phyloP scores from a whole-genome alignment of 768 basidiomycete genomes.

The Leccinum broughii region DNA sequence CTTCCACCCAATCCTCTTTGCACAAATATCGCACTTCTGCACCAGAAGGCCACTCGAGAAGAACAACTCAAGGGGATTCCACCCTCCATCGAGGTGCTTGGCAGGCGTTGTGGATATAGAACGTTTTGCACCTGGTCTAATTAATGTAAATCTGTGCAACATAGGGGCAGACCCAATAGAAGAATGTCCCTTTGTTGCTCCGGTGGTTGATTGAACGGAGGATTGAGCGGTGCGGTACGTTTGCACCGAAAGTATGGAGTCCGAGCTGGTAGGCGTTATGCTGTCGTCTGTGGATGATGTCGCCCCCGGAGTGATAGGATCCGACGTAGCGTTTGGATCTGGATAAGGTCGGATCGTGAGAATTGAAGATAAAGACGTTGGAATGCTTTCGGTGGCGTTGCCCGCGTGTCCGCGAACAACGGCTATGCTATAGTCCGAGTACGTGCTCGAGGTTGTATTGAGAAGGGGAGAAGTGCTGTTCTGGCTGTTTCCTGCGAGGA shows the following conservation, averaged over 20 bases:
- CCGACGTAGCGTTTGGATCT: constrained; percentile 47
- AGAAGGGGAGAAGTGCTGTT: constrained; percentile 59
- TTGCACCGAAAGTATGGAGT: constrained; percentile 56
- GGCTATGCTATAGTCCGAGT: constrained; percentile 69
- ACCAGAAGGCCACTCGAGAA: constrained; percentile 72
- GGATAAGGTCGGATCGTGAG: constrained; percentile 64
- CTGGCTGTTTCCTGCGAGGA: constrained; percentile 34
- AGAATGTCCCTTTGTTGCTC: constrained; percentile 77
- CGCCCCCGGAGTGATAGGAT: constrained; percentile 41
- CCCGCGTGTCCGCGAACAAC: constrained; percentile 55
- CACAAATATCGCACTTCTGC: constrained; percentile 80
- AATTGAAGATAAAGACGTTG: constrained; percentile 68
- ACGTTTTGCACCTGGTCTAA: constrained; percentile 76
- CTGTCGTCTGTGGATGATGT: constrained; percentile 29
- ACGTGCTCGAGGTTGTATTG: constrained; percentile 41
- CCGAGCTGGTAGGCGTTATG: constrained; percentile 41
- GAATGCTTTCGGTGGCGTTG: constrained; percentile 39
- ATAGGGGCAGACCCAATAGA: constrained; percentile 58
- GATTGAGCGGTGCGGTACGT: constrained; percentile 64
- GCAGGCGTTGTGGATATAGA: constrained; percentile 32
- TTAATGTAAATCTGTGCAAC: constrained; percentile 83
- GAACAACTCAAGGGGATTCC: constrained; percentile 80
- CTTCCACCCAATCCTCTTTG: constrained; percentile 84
- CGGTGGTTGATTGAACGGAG: constrained; percentile 51
- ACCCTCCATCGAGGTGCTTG: constrained; percentile 41